A percentile compares a stretch with the other conserved stretches of the same genome.
Conservation (phyloP, 768 basidiomycete genomes). For the Termitomyces sp. region DNA sequence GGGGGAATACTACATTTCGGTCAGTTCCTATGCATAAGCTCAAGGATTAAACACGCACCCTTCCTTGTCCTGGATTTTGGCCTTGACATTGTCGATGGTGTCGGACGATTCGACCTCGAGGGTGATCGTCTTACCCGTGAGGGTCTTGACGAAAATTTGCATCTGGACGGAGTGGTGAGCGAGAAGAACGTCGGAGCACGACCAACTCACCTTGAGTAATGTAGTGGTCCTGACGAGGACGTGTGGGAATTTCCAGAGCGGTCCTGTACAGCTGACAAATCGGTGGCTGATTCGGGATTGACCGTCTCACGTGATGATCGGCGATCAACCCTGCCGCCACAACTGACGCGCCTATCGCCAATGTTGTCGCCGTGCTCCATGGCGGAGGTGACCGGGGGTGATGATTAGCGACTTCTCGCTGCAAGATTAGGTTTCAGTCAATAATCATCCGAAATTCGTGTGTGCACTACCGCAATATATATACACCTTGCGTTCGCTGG, state of each 20-base stretch:
- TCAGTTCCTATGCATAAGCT: background rate
- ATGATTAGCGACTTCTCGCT: no score
- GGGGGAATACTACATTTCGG: slow-evolving; percentile 67
- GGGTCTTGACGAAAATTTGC: slow-evolving; percentile 71
- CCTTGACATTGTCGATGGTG: slow-evolving; percentile 96
- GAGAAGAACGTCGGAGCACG: slow-evolving; percentile 10
- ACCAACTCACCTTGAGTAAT: slow-evolving; percentile 27
- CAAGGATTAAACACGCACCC: slow-evolving; percentile 30
- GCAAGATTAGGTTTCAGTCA: no score
- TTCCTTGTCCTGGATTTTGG: slow-evolving; percentile 58
- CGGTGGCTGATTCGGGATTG: slow-evolving; percentile 29
- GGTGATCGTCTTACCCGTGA: slow-evolving; percentile 97
- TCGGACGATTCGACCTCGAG: slow-evolving; percentile 97
- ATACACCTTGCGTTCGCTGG: no score
- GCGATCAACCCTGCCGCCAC: background rate
- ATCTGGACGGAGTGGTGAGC: slow-evolving; percentile 26
- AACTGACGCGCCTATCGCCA: no score
- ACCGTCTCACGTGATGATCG: background rate
- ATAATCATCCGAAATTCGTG: no score
- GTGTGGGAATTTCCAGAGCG: slow-evolving; percentile 13
- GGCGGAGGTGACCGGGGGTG: no score
- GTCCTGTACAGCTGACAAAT: slow-evolving; percentile 20
- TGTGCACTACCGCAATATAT: no score
- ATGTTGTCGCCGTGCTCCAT: no score
- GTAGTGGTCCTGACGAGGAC: slow-evolving; percentile 3